Percentiles rank a stretch among this genome's conserved stretches.
phyloP scores from a whole-genome alignment of 225 moss, liverwort and hornwort species.

The Physcomitrium patens region DNA sequence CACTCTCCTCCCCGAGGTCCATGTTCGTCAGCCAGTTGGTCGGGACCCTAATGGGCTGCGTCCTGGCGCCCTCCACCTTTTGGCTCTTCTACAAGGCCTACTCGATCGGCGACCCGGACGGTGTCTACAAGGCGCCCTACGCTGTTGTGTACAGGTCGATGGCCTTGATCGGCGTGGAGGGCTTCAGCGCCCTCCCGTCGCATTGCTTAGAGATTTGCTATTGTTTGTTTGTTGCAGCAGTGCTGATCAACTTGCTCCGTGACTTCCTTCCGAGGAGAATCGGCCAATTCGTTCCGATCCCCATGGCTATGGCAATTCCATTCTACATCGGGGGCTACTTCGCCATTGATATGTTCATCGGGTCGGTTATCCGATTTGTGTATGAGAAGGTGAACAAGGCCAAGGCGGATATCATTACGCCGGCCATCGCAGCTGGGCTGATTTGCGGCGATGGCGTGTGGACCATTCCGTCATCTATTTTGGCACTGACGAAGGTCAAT shows the following conservation, averaged over 20 bases:
- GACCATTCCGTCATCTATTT: conserved; percentile 74
- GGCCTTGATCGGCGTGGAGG: conserved; percentile 83
- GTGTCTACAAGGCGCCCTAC: conserved; percentile 82
- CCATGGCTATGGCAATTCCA: conserved; percentile 97
- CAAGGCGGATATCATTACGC: conserved; percentile 61
- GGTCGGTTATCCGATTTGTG: conserved; percentile 63
- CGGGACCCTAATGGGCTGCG: conserved; percentile 69
- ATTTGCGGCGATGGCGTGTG: conserved; percentile 96
- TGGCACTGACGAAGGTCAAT: conserved; percentile 69
- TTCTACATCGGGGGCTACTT: conserved; percentile 94
- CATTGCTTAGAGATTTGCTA: conserved; percentile 77
- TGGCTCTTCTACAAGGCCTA: conserved; percentile 97
- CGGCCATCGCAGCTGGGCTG: conserved; percentile 79
- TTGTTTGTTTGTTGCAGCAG: conserved; percentile 62
- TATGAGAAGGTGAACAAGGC: conserved; percentile 67
- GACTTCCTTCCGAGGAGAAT: conserved; percentile 53
- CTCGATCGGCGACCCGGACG: conserved; percentile 57
- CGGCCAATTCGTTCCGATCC: conserved; percentile 67
- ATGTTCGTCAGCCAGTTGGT: conserved; percentile 94
- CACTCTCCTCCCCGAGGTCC: conserved; percentile 83
- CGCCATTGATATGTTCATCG: conserved; percentile 93
- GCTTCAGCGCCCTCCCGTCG: conserved; percentile 66
- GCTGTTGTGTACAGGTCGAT: conserved; percentile 79
- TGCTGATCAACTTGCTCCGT: conserved; percentile 60
- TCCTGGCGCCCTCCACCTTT: conserved; percentile 76